A percentile compares a stretch with the other conserved stretches of the same genome.
Conservation (phyloP, 129 eudicot genomes). For the Arctium minus region DNA sequence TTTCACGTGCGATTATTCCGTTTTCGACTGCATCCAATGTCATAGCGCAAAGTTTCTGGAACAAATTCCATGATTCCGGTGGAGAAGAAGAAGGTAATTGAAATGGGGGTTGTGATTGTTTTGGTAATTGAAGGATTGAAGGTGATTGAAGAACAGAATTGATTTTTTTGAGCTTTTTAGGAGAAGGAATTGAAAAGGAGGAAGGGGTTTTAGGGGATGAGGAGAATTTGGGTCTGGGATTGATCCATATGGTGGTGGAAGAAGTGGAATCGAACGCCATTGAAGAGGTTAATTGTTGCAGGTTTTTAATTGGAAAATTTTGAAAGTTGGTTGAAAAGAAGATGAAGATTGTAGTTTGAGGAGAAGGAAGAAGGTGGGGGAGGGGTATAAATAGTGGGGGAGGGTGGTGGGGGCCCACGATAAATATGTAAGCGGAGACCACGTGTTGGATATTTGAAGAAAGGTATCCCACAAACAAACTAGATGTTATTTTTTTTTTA, state of each 20-base stretch:
- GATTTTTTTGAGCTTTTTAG: slow-evolving; percentile 13
- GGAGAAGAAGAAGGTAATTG: slow-evolving; percentile 2
- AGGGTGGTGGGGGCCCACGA: slow-evolving; percentile 28
- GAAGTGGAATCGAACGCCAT: slow-evolving; percentile 30
- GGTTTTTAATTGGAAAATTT: too few species aligned
- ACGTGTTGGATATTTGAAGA: slow-evolving; percentile 41
- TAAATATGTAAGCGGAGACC: slow-evolving; percentile 39
- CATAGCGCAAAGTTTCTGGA: slow-evolving; percentile 54
- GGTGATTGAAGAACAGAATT: slow-evolving; percentile 37
- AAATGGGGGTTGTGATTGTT: slow-evolving; percentile 21
- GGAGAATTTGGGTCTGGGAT: slow-evolving; percentile 9
- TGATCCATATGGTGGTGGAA: neutral
- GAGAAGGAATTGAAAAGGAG: slow-evolving; percentile 11
- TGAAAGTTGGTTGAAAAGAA: slow-evolving; percentile 5
- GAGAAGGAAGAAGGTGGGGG: slow-evolving; percentile 16
- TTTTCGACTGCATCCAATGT: slow-evolving; percentile 62
- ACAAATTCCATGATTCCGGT: slow-evolving; percentile 43
- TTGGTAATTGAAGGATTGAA: slow-evolving; percentile 36
- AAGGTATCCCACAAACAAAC: slow-evolving; percentile 7
- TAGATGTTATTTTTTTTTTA: neutral
- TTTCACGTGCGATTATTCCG: slow-evolving; percentile 36
- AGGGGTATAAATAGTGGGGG: slow-evolving; percentile 31
- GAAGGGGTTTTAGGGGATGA: slow-evolving; percentile 4
- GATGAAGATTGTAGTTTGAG: neutral
- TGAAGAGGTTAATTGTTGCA: neutral